Evolutionary conservation across 495 filamentous ascomycete genomes (phyloP), one percentile per base, ranked within the genome.

Genomic region (Hypoxylon fragiforme): DNA sequence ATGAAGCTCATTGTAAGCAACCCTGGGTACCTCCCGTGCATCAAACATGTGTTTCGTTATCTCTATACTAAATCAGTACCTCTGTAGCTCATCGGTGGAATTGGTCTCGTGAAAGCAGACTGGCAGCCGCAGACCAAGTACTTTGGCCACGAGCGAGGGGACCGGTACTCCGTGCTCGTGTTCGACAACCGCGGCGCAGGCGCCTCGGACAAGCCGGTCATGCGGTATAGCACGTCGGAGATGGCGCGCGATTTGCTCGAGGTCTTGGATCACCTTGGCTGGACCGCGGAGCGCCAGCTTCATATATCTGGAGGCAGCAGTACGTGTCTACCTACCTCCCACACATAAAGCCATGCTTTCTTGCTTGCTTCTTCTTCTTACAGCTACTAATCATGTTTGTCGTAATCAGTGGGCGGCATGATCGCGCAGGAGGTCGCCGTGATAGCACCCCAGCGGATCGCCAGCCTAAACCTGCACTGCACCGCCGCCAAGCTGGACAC

Each of bases 151-250:
- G 69, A 81, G 12, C 73, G 81, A 39, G 79, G 74, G 32, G 70
- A 77, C 45, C 73, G 81, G 46, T 92, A 91, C 72, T 83, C 85
- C 1, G 82, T 78, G 52, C 77, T 95, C 18, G 70, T 92, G 44
- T 78, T 89, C 62, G 90, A 95, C 73, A 94, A 89, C 65, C 78
- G 86, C 50, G 90, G 90, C 40, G 85, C 92, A 58, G 89, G 90
- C 57, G 77, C 79, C 54, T 87, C 84, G 35, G 86, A 87, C 69
- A 91, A 87, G 69, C 90, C 90, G 1, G 50, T 82, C 13, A 68
- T 81, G 66, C 79, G 87, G 24, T 92, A 92, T 69, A 79, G 81
- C 47, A 89, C 86, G 14, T 78, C 74, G 51, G 85, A 86, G 50
- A 91, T 92, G 89, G 89, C 89, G 16, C 80, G 72, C 54, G 89